Conservation (phyloP, 257 asterid species). For the Lithospermum erythrorhizon region DNA sequence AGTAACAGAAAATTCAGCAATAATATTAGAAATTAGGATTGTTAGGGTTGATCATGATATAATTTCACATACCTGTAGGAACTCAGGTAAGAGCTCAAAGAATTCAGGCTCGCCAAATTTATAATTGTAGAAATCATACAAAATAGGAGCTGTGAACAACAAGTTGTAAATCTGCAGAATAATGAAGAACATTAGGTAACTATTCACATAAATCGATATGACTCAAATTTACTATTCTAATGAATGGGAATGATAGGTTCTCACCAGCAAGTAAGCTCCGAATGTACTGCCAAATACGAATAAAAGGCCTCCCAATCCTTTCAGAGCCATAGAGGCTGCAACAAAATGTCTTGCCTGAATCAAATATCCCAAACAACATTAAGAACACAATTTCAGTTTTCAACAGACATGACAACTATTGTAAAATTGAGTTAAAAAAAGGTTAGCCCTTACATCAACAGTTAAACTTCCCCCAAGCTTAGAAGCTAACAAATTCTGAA, state of each 20-base stretch:
- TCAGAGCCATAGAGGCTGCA: slow-evolving; percentile 47
- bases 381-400: neutral
- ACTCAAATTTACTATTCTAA: neutral
- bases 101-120: slow-evolving; percentile 35
- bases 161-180: slow-evolving; percentile 56
- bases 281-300: slow-evolving; percentile 68
- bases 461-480: slow-evolving; percentile 38
- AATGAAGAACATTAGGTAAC: neutral
- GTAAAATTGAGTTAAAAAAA: neutral
- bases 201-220: neutral
- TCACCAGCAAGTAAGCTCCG: slow-evolving; percentile 79
- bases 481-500: slow-evolving; percentile 35
- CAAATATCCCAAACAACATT: slow-evolving; percentile 7
- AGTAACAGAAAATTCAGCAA: neutral
- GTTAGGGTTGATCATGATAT: neutral
- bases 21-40: neutral
- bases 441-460: slow-evolving; percentile 39
- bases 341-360: slow-evolving; percentile 57
- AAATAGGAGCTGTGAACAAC: slow-evolving; percentile 50
- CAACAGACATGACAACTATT: neutral
- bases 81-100: slow-evolving; percentile 34
- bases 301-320: slow-evolving; percentile 81
- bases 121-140: slow-evolving; percentile 55
- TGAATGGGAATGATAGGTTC: slow-evolving; percentile 11
- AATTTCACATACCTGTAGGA: slow-evolving; percentile 50